Evolutionary conservation across 1,139 yeast species (phyloP).

Genomic region (Protomyces arabidopsidicola): DNA sequence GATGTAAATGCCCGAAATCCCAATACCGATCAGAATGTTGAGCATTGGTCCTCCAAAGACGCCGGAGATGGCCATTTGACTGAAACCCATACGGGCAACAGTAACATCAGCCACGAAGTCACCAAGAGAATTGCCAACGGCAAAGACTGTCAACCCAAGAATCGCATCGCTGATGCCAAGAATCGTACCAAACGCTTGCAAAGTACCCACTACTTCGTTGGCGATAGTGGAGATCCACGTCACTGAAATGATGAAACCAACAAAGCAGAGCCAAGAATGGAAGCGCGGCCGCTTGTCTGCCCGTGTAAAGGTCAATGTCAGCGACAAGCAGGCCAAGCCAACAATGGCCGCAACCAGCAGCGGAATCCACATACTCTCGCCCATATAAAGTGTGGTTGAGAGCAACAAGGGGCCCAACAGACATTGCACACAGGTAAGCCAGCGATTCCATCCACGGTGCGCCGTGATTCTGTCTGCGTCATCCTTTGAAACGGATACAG

Average conservation of each 20-base stretch:
- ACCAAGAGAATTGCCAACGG: slow-evolving; percentile 87
- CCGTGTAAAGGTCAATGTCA: slow-evolving; percentile 30
- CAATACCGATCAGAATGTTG: slow-evolving; percentile 59
- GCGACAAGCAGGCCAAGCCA: slow-evolving; percentile 3
- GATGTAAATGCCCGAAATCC: slow-evolving; percentile 54
- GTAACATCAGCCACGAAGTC: slow-evolving; percentile 82
- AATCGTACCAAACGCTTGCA: slow-evolving; percentile 59
- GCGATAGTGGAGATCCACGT: slow-evolving; percentile 75
- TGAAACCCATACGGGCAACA: slow-evolving; percentile 79
- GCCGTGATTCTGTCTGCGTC: slow-evolving; percentile 24
- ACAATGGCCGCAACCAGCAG: slow-evolving; percentile 24
- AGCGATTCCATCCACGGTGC: slow-evolving; percentile 33
- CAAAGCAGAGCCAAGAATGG: slow-evolving; percentile 33
- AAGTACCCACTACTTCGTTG: slow-evolving; percentile 63
- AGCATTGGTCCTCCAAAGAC: slow-evolving; percentile 90
- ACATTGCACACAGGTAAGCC: slow-evolving; percentile 37
- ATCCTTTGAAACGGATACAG: slow-evolving; percentile 5
- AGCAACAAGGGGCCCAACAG: slow-evolving; percentile 36
- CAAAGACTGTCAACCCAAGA: slow-evolving; percentile 79
- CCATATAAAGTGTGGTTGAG: slow-evolving; percentile 26
- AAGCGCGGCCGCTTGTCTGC: slow-evolving; percentile 27
- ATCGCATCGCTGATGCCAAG: slow-evolving; percentile 70
- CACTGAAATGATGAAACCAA: slow-evolving; percentile 65
- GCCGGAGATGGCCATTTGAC: slow-evolving; percentile 89
- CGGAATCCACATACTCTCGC: slow-evolving; percentile 13